phyloP scores from a whole-genome alignment of 1,284 basidiomycete genomes.

The Coniophora puteana region DNA sequence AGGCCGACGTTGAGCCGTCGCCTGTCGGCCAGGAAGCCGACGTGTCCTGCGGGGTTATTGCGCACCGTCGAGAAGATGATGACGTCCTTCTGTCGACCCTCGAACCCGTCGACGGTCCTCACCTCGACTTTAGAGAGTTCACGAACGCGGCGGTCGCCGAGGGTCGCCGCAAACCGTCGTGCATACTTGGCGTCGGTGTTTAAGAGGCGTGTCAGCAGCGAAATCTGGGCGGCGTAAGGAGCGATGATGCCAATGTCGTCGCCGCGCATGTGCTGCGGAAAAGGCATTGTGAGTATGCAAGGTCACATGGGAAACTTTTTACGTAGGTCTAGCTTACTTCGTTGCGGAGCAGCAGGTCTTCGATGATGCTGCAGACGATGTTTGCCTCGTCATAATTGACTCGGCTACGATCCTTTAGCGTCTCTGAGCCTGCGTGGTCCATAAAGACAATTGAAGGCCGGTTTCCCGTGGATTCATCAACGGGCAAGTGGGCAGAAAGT shows the following conservation, averaged over 20 bases:
- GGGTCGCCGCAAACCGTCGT: constrained; percentile 49
- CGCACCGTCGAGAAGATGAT: constrained; percentile 91
- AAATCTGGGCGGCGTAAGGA: constrained; percentile 82
- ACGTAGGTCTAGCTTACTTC: constrained; percentile 48
- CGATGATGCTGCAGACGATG: constrained; percentile 74
- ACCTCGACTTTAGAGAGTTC: constrained; percentile 71
- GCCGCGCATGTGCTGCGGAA: constrained; percentile 54
- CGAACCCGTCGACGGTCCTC: constrained; percentile 91
- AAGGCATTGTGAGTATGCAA: constrained; percentile 15
- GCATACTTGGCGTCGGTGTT: constrained; percentile 46
- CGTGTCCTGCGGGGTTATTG: constrained; percentile 68
- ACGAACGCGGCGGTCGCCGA: constrained; percentile 63
- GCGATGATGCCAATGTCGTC: constrained; percentile 85
- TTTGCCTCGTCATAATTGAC: constrained; percentile 75
- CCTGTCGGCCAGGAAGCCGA: constrained; percentile 89
- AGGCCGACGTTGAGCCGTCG: constrained; percentile 86
- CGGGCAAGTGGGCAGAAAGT: constrained; percentile 46
- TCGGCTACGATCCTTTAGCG: constrained; percentile 60
- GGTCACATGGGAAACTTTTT: constrained; percentile 7
- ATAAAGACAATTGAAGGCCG: constrained; percentile 71
- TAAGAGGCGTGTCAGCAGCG: constrained; percentile 62
- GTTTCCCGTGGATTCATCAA: constrained; percentile 27
- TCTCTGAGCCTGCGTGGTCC: constrained; percentile 71
- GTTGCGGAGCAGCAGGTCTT: constrained; percentile 74
- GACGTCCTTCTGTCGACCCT: constrained; percentile 90